A percentile compares a stretch with the other conserved stretches of the same genome.
Evolutionary conservation across 305 asterid species (phyloP).

Genomic region (Fraxinus velutina): DNA sequence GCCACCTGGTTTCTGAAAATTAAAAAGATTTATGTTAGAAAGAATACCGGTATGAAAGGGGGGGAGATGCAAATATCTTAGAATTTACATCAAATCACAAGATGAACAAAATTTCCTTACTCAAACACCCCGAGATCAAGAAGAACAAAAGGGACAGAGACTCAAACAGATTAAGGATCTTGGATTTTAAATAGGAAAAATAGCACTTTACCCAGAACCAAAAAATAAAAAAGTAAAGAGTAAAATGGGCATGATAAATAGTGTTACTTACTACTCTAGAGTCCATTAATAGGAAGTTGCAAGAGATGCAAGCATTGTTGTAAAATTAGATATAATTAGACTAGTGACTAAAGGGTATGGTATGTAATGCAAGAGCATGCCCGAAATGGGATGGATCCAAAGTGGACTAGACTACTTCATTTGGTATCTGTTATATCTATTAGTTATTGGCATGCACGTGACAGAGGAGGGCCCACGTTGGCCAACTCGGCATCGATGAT

Average conservation of each 20-base stretch:
- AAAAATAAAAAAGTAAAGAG: background rate
- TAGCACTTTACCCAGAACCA: background rate
- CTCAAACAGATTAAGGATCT: background rate
- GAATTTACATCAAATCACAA: background rate
- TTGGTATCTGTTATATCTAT: background rate
- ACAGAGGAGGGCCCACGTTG: too few species aligned
- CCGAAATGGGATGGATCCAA: background rate
- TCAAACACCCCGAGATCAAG: background rate
- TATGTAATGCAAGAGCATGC: background rate
- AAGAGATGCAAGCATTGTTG: background rate
- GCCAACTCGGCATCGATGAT: too few species aligned
- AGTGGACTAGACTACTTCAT: background rate
- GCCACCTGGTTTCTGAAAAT: conserved; percentile 56
- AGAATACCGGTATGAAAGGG: background rate
- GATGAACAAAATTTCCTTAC: background rate
- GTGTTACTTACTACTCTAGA: background rate
- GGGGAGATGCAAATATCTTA: background rate
- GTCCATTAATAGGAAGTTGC: background rate
- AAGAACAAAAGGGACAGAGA: background rate
- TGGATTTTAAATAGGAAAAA: background rate
- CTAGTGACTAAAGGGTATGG: background rate
- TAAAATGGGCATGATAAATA: background rate
- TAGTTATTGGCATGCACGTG: too few species aligned
- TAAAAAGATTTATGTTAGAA: background rate
- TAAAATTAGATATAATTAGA: background rate